Percentiles rank a stretch among this genome's conserved stretches.
phyloP scores from a whole-genome alignment of 75 land plant species.

The Azolla pinnata region DNA sequence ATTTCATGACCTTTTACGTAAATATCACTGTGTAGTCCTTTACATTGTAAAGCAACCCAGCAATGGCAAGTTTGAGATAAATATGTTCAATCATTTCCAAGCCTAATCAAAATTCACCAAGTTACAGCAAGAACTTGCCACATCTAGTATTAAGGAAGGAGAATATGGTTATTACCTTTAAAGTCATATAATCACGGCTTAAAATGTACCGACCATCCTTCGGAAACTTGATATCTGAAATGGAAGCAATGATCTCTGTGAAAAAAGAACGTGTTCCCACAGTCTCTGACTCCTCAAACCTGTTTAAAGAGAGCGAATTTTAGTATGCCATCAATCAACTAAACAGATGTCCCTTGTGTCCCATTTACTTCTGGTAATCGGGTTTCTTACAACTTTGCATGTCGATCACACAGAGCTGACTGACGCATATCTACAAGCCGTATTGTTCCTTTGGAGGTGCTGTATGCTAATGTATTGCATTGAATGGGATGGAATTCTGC shows the following conservation, averaged over 20 bases:
- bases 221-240: constrained; percentile 56
- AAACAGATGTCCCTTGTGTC: too few species aligned
- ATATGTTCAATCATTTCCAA: too few species aligned
- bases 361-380: too few species aligned
- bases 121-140: too few species aligned
- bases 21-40: too few species aligned
- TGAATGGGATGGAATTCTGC: constrained; percentile 62
- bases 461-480: constrained; percentile 57
- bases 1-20: too few species aligned
- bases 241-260: constrained; percentile 66
- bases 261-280: constrained; percentile 62
- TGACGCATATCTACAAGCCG: constrained; percentile 59
- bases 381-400: constrained; percentile 40
- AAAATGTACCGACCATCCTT: constrained; percentile 53
- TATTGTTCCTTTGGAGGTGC: constrained; percentile 57
- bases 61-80: too few species aligned
- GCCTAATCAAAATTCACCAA: too few species aligned
- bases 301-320: constrained; percentile 7
- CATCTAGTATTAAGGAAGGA: too few species aligned
- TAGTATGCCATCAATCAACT: too few species aligned
- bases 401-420: constrained; percentile 53
- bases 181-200: constrained; percentile 56
- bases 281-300: constrained; percentile 57
- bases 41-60: too few species aligned
- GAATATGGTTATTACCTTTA: constrained; percentile 39